Conservation (phyloP, 768 basidiomycete species). For the Auriculariales sp. region DNA sequence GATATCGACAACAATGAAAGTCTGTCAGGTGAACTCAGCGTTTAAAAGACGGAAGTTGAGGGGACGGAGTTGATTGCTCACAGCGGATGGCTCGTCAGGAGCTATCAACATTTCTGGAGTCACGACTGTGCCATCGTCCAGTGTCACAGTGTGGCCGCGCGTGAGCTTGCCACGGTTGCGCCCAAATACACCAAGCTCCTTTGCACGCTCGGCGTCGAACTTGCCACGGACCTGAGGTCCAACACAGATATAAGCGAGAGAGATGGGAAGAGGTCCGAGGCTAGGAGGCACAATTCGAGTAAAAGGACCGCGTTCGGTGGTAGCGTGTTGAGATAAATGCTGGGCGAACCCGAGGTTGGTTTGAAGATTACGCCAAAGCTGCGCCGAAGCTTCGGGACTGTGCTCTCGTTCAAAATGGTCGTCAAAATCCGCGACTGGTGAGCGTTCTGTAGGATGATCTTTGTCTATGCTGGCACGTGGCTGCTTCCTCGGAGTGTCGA, state of each 20-base stretch:
- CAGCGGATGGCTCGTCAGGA: conserved; percentile 7
- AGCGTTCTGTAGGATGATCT: neutral
- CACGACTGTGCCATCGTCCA: conserved; percentile 23
- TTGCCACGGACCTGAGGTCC: conserved; percentile 40
- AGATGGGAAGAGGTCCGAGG: conserved; percentile 2
- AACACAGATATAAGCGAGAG: conserved; percentile 23
- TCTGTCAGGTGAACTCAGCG: conserved; percentile 21
- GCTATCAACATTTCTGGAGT: conserved; percentile 15
- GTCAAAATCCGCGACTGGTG: neutral
- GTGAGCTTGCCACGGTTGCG: conserved; percentile 44
- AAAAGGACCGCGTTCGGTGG: neutral
- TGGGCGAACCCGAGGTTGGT: conserved; percentile 6
- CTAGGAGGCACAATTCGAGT: neutral
- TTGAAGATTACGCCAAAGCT: neutral
- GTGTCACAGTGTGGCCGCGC: conserved; percentile 46
- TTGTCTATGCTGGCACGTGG: no score
- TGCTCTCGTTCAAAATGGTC: no score
- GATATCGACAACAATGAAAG: conserved; percentile 55
- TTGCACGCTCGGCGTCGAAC: conserved; percentile 56
- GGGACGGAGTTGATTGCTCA: conserved; percentile 18
- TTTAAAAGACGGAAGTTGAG: neutral
- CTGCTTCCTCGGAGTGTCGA: no score
- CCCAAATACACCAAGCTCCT: conserved; percentile 43
- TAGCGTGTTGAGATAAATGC: neutral
- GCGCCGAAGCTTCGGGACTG: no score